Evolutionary conservation across 2,329 filamentous ascomycete species (phyloP), one percentile per base, ranked within the genome.

Genomic region (Alternaria consortialis): DNA sequence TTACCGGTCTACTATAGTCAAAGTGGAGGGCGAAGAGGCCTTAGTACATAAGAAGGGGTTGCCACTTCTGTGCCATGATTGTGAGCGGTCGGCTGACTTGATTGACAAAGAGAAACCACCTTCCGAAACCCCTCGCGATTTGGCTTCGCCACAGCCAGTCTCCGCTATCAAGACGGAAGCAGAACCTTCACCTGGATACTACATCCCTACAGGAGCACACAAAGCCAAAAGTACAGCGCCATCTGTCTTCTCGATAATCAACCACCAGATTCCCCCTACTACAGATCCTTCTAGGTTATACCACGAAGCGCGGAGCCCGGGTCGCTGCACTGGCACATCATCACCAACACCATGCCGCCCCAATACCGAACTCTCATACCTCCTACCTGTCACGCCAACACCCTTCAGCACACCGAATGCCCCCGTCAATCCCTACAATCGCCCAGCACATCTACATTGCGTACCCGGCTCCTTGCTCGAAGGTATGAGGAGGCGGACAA

Each of bases 391-490:
- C 0, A 89, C 89, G 60, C 87, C 84, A 84, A 89, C 92, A 1
- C 91, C 87, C 43, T 81, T 82, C 3, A 93, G 93, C 82, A 93
- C 97, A 0, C 91, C 91, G 1, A 39, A 58, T 50, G 54, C 42
- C 7, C 36, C 48, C 20, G 17, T 47, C 15, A 62, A 58, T 8
- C 31, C 23, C 25, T 25, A 43, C 8, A 34, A 50, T 25, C 52
- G 39, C 12, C 48, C 50, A 4, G 7, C 12, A 12, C 32, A 58
- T 20, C 8, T 47, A 12, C 42, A 53, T 17, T 53, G 20, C 8
- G 9, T 58, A 7, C 15, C 56, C 0, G 56, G 56, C 4, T 37
- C 48, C 7, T 2, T 32, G 13, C 9, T 58, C 20, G 56, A 58
- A 31, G n/a, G 27, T 9, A 23, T 47, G 27, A 27, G 20, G n/a